These are phyloP conservation scores for Pyricularia pennisetigena DNA, from an alignment of 2,329 filamentous ascomycete genomes.

Conservation along the genomic window DNA sequence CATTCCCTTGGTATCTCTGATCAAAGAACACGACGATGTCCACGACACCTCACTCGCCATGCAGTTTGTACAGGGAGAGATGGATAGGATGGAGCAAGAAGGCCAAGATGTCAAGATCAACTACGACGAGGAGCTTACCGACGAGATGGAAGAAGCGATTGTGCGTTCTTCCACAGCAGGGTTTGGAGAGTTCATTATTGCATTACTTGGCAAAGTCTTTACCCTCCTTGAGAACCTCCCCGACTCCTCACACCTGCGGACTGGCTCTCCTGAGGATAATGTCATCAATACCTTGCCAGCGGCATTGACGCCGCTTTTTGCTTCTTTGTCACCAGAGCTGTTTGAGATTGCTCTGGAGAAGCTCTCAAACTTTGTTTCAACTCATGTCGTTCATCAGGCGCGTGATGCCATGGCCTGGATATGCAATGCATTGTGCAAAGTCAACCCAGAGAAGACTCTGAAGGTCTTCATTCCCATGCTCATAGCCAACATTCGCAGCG, in stretches of 20 bases:
- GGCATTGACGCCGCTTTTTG: slow-evolving; percentile 81
- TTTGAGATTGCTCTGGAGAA: slow-evolving; percentile 91
- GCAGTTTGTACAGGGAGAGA: slow-evolving; percentile 88
- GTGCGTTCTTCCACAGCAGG: slow-evolving; percentile 89
- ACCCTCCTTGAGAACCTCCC: slow-evolving; percentile 91
- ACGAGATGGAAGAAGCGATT: slow-evolving; percentile 80
- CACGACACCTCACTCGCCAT: slow-evolving; percentile 71
- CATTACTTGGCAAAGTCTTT: slow-evolving; percentile 88
- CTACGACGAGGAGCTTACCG: slow-evolving; percentile 71
- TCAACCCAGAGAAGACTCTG: slow-evolving; percentile 86
- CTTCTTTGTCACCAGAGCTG: slow-evolving; percentile 82
- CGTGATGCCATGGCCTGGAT: slow-evolving; percentile 98
- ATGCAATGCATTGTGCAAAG: slow-evolving; percentile 90
- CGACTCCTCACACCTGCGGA: slow-evolving; percentile 77
- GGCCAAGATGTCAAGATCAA: slow-evolving; percentile 79
- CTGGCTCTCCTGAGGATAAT: slow-evolving; percentile 89
- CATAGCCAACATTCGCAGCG: slow-evolving; percentile 83
- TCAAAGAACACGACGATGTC: slow-evolving; percentile 55
- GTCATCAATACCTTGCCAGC: slow-evolving; percentile 93
- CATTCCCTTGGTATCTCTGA: slow-evolving; percentile 81
- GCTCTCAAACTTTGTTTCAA: slow-evolving; percentile 80
- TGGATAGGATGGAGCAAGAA: slow-evolving; percentile 86
- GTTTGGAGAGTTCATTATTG: slow-evolving; percentile 84
- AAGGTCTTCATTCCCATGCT: slow-evolving; percentile 86
- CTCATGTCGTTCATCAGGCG: slow-evolving; percentile 94